Conservation (phyloP, 306 rosid genomes). For the Hylodesmum podocarpum region DNA sequence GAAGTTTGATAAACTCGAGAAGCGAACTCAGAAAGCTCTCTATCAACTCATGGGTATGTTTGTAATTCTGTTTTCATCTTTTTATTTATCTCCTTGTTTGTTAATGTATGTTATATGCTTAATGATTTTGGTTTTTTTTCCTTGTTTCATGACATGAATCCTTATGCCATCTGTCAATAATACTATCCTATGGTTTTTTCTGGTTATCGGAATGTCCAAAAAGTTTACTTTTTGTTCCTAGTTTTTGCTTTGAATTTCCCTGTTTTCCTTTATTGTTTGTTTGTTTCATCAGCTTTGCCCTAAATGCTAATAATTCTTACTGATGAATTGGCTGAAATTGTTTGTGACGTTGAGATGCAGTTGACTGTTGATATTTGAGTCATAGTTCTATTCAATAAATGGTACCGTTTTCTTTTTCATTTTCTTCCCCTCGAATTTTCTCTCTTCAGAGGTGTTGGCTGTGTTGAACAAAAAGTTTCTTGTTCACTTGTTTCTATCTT, state of each 20-base stretch:
- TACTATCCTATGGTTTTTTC: not conserved
- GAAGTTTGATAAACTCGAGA: slow-evolving; percentile 95
- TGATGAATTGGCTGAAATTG: not conserved
- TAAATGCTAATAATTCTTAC: not conserved
- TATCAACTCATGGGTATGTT: slow-evolving; percentile 75
- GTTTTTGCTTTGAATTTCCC: not conserved
- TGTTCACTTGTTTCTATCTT: not conserved
- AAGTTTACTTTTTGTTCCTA: not conserved
- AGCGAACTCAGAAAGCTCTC: slow-evolving; percentile 81
- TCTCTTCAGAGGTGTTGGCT: not conserved
- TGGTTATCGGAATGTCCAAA: not conserved
- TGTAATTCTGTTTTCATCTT: too few relatives aligned
- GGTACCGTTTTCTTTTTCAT: not conserved
- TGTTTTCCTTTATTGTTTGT: not conserved
- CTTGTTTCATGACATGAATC: not conserved
- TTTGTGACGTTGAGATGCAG: too few relatives aligned
- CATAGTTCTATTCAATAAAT: not conserved
- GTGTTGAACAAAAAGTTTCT: not conserved
- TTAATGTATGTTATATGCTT: not conserved
- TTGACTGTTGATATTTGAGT: not conserved
- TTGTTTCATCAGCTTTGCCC: not conserved
- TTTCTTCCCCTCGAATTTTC: not conserved
- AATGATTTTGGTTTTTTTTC: not conserved
- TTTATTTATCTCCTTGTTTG: not conserved
- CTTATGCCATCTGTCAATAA: not conserved